phyloP scores from a whole-genome alignment of 192 early-diverging fungal species.

The Podila epigama region DNA sequence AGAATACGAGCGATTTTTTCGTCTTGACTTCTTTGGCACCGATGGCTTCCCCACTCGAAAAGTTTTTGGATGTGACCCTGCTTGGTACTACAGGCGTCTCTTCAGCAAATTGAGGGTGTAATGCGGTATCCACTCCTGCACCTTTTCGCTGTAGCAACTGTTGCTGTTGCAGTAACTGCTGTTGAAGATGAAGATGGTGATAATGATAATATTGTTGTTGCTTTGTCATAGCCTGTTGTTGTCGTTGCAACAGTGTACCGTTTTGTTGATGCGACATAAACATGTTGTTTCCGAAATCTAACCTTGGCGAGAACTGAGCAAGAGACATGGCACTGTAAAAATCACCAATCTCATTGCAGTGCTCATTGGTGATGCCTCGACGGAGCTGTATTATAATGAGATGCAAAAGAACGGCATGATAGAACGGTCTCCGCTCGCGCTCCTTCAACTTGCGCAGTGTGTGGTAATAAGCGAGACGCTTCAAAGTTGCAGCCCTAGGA shows the following conservation, averaged over 20 bases:
- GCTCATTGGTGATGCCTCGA: conserved; percentile 8
- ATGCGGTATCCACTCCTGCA: neutral
- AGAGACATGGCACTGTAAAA: conserved; percentile 28
- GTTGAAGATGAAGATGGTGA: too few species aligned
- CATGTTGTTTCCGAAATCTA: conserved; percentile 8
- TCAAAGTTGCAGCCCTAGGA: conserved; percentile 21
- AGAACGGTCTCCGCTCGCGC: conserved; percentile 23
- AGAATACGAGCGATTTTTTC: conserved; percentile 17
- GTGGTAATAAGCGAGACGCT: conserved; percentile 26
- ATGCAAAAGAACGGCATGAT: conserved; percentile 21
- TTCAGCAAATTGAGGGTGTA: neutral
- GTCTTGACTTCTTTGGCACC: conserved; percentile 16
- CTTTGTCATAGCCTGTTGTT: neutral
- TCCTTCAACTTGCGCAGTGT: conserved; percentile 25
- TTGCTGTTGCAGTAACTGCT: too few species aligned
- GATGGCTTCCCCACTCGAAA: neutral
- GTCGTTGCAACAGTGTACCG: neutral
- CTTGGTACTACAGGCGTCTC: neutral
- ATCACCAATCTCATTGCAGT: conserved; percentile 37
- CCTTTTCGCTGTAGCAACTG: too few species aligned
- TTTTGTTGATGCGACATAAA: conserved; percentile 13
- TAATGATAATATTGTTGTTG: too few species aligned
- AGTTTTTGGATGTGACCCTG: neutral
- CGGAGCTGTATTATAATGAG: conserved; percentile 23
- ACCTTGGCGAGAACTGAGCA: conserved; percentile 13